phyloP scores from a whole-genome alignment of 2,329 filamentous ascomycete genomes.

The Penicillium crustosum region DNA sequence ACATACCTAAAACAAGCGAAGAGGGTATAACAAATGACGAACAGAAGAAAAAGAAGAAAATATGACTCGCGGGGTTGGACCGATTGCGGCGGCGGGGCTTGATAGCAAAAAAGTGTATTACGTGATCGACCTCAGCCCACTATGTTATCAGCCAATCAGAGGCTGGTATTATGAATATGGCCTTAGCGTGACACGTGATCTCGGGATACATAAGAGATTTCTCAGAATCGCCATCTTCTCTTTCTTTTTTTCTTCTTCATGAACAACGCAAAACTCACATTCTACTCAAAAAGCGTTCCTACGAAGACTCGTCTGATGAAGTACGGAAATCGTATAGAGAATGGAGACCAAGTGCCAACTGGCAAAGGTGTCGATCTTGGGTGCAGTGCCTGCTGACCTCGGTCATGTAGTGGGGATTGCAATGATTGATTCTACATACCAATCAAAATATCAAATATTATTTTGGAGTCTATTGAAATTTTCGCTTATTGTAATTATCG shows the following conservation, averaged over 20 bases:
- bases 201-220: slow-evolving; percentile 19
- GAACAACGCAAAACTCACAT: slow-evolving; percentile 59
- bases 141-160: not conserved
- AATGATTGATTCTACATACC: slow-evolving; percentile 58
- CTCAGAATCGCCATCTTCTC: slow-evolving; percentile 21
- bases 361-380: slow-evolving; percentile 54
- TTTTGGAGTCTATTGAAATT: not conserved
- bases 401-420: slow-evolving; percentile 54
- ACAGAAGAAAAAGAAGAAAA: slow-evolving; percentile 22
- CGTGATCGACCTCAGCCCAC: slow-evolving; percentile 7
- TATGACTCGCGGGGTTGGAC: slow-evolving; percentile 29
- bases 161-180: not conserved
- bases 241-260: slow-evolving; percentile 44
- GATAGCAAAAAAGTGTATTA: slow-evolving; percentile 4
- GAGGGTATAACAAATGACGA: slow-evolving; percentile 15
- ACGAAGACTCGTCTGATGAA: slow-evolving; percentile 56
- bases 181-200: slow-evolving; percentile 20
- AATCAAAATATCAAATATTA: slow-evolving; percentile 1
- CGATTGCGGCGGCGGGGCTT: slow-evolving; percentile 26
- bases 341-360: slow-evolving; percentile 50
- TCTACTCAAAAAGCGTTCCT: slow-evolving; percentile 59
- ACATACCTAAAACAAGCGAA: slow-evolving; percentile 24
- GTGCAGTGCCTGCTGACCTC: slow-evolving; percentile 55
- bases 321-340: slow-evolving; percentile 59
- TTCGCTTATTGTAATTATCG: not conserved